Conservation (phyloP, 2,329 filamentous ascomycete species). For the Drechslera avenae region DNA sequence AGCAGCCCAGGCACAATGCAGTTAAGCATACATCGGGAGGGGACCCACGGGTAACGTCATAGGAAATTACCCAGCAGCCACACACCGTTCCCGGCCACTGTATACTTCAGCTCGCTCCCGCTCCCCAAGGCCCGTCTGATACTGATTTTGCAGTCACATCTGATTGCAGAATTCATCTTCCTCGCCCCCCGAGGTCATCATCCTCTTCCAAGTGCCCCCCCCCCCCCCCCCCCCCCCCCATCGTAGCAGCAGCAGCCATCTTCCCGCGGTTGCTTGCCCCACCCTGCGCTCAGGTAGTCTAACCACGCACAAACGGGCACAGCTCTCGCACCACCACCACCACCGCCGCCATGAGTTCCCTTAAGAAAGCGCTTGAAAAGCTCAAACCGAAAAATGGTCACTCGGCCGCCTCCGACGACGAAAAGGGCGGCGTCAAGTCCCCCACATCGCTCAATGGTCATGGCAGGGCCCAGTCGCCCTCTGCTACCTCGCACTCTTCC, state of each 20-base stretch:
- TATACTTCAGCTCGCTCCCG: conserved; percentile 9
- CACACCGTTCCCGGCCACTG: not conserved
- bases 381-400: conserved; percentile 47
- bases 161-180: not conserved
- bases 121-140: not conserved
- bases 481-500: conserved; percentile 36
- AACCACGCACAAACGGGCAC: conserved; percentile 33
- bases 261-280: conserved; percentile 32
- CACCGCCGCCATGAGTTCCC: conserved; percentile 39
- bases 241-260: conserved; percentile 10
- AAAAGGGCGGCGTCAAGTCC: conserved; percentile 38
- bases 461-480: conserved; percentile 29
- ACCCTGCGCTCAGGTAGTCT: conserved; percentile 34
- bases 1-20: not conserved
- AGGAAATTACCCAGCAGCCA: conserved; percentile 4
- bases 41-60: conserved; percentile 11
- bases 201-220: not conserved
- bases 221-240: too few species aligned
- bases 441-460: conserved; percentile 39
- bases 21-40: not conserved
- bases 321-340: conserved; percentile 24
- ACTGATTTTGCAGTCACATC: not conserved
- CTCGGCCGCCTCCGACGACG: conserved; percentile 43
- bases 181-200: not conserved
- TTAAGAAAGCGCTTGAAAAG: conserved; percentile 55